Percentiles rank a stretch among this genome's conserved stretches.
Evolutionary conservation across 192 early-diverging fungal species (phyloP).

Genomic region (Podila epicladia): DNA sequence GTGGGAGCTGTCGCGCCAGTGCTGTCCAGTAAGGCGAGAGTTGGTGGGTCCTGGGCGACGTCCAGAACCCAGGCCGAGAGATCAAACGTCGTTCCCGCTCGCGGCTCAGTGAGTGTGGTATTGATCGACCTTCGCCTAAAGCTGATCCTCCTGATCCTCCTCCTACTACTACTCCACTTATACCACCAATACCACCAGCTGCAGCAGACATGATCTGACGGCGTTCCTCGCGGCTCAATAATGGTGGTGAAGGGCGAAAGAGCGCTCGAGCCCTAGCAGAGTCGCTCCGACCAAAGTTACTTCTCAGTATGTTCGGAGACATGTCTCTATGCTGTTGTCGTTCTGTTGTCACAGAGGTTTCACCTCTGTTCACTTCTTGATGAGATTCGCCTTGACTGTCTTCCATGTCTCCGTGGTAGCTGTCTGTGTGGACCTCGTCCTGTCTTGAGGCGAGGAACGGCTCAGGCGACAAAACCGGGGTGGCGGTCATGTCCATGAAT

Average conservation of each 20-base stretch:
- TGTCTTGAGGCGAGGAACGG: background rate
- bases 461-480: too few species aligned
- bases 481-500: too few species aligned
- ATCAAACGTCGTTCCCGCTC: background rate
- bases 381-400: constrained; percentile 6
- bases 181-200: background rate
- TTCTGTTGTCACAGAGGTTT: background rate
- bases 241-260: background rate
- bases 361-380: background rate
- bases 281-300: background rate
- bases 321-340: background rate
- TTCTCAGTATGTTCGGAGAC: background rate
- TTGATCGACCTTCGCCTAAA: too few species aligned
- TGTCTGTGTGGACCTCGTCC: background rate
- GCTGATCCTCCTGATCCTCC: background rate
- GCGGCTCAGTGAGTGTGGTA: too few species aligned
- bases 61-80: constrained; percentile 8
- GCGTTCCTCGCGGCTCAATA: constrained; percentile 6
- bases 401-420: constrained; percentile 13
- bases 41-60: constrained; percentile 8
- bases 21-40: constrained; percentile 19
- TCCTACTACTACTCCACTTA: too few species aligned
- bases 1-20: constrained; percentile 2
- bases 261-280: background rate
- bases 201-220: background rate